Evolutionary conservation across 352 stramenopile species (phyloP).

Genomic region (Pythium chondricola): DNA sequence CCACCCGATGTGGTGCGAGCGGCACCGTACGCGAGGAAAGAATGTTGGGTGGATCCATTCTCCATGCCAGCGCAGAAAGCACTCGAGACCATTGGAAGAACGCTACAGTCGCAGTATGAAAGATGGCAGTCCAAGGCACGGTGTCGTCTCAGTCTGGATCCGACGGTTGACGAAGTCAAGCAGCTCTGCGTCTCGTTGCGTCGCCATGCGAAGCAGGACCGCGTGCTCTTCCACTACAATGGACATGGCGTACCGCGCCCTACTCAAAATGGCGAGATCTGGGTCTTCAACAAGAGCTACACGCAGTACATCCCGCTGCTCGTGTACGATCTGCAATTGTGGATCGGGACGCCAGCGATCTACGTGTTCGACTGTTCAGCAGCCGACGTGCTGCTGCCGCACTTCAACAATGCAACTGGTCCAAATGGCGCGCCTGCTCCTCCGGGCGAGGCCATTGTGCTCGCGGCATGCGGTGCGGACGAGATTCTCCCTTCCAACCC

Average conservation of each 20-base stretch:
- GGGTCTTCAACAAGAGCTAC: constrained; percentile 99
- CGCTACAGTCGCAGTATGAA: constrained; percentile 94
- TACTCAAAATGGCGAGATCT: constrained; percentile 97
- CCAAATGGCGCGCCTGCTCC: constrained; percentile 10
- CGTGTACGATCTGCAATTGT: constrained; percentile 94
- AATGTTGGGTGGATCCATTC: constrained; percentile 98
- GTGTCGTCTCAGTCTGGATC: constrained; percentile 94
- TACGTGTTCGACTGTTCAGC: constrained; percentile 98
- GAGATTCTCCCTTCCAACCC: constrained; percentile 96
- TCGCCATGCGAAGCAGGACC: constrained; percentile 88
- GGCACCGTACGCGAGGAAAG: constrained; percentile 93
- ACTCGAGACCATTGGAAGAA: constrained; percentile 94
- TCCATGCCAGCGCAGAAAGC: constrained; percentile 92
- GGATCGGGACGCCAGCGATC: constrained; percentile 91
- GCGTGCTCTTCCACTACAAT: constrained; percentile 99
- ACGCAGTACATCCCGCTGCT: constrained; percentile 99
- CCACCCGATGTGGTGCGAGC: constrained; percentile 96
- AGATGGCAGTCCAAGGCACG: constrained; percentile 92
- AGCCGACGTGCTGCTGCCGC: constrained; percentile 93
- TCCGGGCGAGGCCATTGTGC: constrained; percentile 92
- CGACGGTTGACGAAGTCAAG: constrained; percentile 95
- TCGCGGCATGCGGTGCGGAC: constrained; percentile 91
- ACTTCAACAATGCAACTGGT: constrained; percentile 59
- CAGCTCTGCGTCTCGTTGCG: constrained; percentile 91
- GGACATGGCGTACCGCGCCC: constrained; percentile 97